Evolutionary conservation across 805 yeast genomes (phyloP).

Genomic region (Metschnikowia picachoensis): DNA sequence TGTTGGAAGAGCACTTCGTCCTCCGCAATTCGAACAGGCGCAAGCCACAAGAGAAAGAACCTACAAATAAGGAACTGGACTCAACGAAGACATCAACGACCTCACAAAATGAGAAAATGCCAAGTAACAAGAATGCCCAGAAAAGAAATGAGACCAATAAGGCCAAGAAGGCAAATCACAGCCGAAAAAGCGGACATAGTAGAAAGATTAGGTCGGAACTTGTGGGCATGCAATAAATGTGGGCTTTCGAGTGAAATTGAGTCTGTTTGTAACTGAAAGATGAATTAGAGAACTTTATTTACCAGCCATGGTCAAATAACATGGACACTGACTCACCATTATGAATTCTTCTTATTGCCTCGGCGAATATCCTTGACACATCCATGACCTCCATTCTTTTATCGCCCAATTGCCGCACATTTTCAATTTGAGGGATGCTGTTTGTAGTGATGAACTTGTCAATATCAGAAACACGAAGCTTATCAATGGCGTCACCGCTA

Average conservation of each 20-base stretch:
- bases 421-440: slow-evolving; percentile 78
- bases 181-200: slow-evolving; percentile 58
- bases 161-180: slow-evolving; percentile 58
- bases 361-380: slow-evolving; percentile 84
- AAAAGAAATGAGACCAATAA: slow-evolving; percentile 51
- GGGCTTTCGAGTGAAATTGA: background rate
- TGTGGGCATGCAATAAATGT: slow-evolving; percentile 22
- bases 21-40: slow-evolving; percentile 11
- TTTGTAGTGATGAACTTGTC: slow-evolving; percentile 88
- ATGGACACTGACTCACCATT: slow-evolving; percentile 95
- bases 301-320: slow-evolving; percentile 84
- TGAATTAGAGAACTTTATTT: background rate
- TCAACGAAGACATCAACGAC: background rate
- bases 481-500: slow-evolving; percentile 82
- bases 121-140: slow-evolving; percentile 2
- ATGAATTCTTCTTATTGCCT: slow-evolving; percentile 92
- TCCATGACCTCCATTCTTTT: slow-evolving; percentile 76
- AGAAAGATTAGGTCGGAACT: slow-evolving; percentile 42
- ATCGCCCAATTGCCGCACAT: slow-evolving; percentile 46
- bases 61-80: slow-evolving; percentile 10
- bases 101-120: background rate
- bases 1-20: slow-evolving; percentile 55
- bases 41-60: slow-evolving; percentile 1
- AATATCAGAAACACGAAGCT: slow-evolving; percentile 63
- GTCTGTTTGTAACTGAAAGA: background rate